phyloP scores from a whole-genome alignment of 2,329 filamentous ascomycete genomes.

The Colletotrichum zoysiae region DNA sequence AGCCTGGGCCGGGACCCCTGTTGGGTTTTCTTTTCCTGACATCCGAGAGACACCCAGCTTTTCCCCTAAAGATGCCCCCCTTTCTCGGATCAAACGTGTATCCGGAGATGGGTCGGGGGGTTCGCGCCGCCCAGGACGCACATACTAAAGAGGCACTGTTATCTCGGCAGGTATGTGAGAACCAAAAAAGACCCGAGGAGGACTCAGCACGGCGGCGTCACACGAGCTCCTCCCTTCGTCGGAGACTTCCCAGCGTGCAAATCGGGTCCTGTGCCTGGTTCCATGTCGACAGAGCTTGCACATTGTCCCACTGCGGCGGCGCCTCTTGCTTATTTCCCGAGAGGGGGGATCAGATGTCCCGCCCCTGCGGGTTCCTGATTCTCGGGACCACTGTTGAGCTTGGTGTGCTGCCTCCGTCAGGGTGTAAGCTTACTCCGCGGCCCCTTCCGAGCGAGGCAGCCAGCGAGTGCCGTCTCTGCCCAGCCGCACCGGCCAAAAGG shows the following conservation, averaged over 20 bases:
- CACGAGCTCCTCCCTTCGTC: neutral
- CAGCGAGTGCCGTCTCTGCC: too few species aligned
- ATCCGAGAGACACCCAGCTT: conserved; percentile 5
- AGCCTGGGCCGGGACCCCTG: conserved; percentile 1
- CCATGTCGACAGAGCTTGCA: neutral
- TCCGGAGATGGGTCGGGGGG: neutral
- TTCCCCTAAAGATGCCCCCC: neutral
- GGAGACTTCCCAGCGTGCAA: neutral
- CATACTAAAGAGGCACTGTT: neutral
- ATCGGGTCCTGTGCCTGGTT: neutral
- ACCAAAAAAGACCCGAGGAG: too few species aligned
- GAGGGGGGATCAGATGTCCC: neutral
- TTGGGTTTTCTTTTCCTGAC: neutral
- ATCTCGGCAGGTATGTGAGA: neutral
- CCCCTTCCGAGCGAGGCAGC: neutral
- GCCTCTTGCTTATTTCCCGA: neutral
- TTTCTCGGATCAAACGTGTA: neutral
- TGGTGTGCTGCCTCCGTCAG: neutral
- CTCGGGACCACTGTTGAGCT: neutral
- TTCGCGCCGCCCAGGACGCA: neutral
- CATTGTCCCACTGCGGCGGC: neutral
- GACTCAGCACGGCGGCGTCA: neutral
- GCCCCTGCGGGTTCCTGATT: neutral
- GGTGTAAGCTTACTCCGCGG: conserved; percentile 1
- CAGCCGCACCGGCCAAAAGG: too few species aligned